A percentile compares a stretch with the other conserved stretches of the same genome.
Evolutionary conservation across 1,284 basidiomycete genomes (phyloP).

Genomic region (Pascua guehoae): DNA sequence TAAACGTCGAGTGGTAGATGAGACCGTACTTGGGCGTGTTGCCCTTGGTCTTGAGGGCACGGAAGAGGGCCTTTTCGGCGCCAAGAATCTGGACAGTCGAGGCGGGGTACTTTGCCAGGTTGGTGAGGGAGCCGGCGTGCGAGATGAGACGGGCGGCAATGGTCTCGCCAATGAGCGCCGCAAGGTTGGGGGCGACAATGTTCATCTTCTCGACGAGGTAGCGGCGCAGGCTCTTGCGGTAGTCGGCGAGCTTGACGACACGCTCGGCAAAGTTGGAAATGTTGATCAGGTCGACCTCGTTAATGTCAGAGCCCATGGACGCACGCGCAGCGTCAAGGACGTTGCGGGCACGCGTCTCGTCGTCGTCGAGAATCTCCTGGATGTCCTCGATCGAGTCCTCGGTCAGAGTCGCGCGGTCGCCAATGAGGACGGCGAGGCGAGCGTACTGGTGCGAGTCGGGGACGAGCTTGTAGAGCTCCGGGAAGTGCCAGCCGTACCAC

Average conservation of each 20-base stretch:
- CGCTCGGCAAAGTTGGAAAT: conserved; percentile 88
- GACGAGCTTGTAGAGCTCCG: conserved; percentile 90
- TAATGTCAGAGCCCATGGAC: conserved; percentile 91
- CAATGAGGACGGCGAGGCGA: conserved; percentile 79
- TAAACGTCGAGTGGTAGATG: conserved; percentile 91
- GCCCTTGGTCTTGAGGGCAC: conserved; percentile 96
- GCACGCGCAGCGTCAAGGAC: conserved; percentile 89
- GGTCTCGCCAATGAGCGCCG: conserved; percentile 89
- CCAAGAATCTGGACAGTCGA: conserved; percentile 97
- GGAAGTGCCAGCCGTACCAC: conserved; percentile 99
- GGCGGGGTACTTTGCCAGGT: conserved; percentile 96
- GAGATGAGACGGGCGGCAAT: conserved; percentile 93
- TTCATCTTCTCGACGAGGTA: conserved; percentile 99
- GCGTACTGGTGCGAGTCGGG: conserved; percentile 96
- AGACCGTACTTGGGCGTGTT: conserved; percentile 98
- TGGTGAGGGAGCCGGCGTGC: conserved; percentile 95
- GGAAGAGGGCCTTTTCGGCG: conserved; percentile 96
- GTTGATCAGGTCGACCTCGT: conserved; percentile 93
- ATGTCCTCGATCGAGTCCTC: conserved; percentile 74
- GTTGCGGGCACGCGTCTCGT: conserved; percentile 84
- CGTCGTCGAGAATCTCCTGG: conserved; percentile 77
- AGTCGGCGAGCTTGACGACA: conserved; percentile 87
- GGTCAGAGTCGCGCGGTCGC: conserved; percentile 65
- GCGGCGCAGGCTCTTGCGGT: conserved; percentile 83
- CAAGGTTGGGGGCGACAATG: conserved; percentile 90